Percentiles rank a stretch among this genome's conserved stretches.
These are phyloP conservation scores for Amaranthus tricolor DNA, from an alignment of 179 eudicot genomes.

Conservation along the genomic window DNA sequence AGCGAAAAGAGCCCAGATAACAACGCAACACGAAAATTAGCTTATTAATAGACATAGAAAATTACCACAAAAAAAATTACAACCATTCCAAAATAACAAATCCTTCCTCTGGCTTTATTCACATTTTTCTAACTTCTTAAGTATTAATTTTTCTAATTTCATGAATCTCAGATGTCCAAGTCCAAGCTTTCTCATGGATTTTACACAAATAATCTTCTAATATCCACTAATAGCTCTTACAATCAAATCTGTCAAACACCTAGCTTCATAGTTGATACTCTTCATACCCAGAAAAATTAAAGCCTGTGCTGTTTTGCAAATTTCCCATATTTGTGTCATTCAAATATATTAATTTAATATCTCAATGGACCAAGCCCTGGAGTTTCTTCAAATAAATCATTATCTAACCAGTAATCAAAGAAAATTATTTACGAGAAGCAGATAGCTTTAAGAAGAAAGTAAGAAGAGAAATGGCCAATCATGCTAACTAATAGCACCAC, in stretches of 20 bases:
- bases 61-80: not conserved
- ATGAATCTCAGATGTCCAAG: not conserved
- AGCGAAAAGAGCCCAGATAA: not conserved
- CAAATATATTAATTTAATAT: not conserved
- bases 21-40: not conserved
- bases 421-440: no score
- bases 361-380: not conserved
- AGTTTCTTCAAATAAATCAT: not conserved
- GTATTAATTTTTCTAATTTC: not conserved
- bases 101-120: not conserved
- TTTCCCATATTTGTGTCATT: not conserved
- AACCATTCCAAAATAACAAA: not conserved
- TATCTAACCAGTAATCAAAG: not conserved
- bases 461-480: not conserved
- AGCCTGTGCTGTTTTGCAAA: not conserved
- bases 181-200: not conserved
- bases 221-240: not conserved
- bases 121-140: not conserved
- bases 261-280: not conserved
- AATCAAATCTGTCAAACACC: not conserved
- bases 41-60: not conserved
- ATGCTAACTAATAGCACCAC: not conserved
- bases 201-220: not conserved
- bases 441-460: not conserved
- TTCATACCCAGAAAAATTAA: not conserved